A percentile compares a stretch with the other conserved stretches of the same genome.
phyloP scores from a whole-genome alignment of 1,139 yeast genomes.

The Candida sp. region DNA sequence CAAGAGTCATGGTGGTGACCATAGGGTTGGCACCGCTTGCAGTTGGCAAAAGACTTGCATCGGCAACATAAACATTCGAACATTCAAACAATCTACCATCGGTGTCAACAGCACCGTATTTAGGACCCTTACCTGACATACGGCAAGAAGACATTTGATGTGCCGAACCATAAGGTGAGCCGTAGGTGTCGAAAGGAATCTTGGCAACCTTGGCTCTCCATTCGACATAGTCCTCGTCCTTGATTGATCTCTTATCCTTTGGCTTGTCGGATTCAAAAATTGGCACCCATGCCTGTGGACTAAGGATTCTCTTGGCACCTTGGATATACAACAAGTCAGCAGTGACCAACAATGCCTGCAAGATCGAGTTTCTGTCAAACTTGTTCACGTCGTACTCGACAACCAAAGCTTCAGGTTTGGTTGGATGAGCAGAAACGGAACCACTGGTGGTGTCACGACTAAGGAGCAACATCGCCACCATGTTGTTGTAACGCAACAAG shows the following conservation, averaged over 20 bases:
- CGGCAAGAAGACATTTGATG: slow-evolving; percentile 68
- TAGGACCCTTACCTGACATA: slow-evolving; percentile 54
- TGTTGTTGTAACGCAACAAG: slow-evolving; percentile 42
- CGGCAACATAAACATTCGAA: slow-evolving; percentile 57
- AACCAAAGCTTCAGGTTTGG: slow-evolving; percentile 37
- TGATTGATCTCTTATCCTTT: slow-evolving; percentile 41
- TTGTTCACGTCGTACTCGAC: slow-evolving; percentile 47
- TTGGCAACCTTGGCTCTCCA: slow-evolving; percentile 45
- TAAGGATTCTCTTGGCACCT: slow-evolving; percentile 52
- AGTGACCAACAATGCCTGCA: slow-evolving; percentile 41
- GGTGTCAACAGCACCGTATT: slow-evolving; percentile 51
- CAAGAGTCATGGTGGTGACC: slow-evolving; percentile 46
- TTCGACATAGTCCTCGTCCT: slow-evolving; percentile 49
- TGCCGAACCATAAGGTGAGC: slow-evolving; percentile 52
- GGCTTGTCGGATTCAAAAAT: slow-evolving; percentile 45
- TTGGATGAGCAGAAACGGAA: slow-evolving; percentile 35
- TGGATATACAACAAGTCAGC: slow-evolving; percentile 55
- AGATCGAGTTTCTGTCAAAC: slow-evolving; percentile 48
- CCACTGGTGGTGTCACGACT: slow-evolving; percentile 55
- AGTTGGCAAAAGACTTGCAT: slow-evolving; percentile 59
- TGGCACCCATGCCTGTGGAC: slow-evolving; percentile 42
- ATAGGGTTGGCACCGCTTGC: slow-evolving; percentile 66
- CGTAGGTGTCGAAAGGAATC: slow-evolving; percentile 30
- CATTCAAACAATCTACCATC: slow-evolving; percentile 58
- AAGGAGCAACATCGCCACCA: slow-evolving; percentile 47